phyloP scores from a whole-genome alignment of 208 protist genomes.

The Endotrypanum monterogeii region DNA sequence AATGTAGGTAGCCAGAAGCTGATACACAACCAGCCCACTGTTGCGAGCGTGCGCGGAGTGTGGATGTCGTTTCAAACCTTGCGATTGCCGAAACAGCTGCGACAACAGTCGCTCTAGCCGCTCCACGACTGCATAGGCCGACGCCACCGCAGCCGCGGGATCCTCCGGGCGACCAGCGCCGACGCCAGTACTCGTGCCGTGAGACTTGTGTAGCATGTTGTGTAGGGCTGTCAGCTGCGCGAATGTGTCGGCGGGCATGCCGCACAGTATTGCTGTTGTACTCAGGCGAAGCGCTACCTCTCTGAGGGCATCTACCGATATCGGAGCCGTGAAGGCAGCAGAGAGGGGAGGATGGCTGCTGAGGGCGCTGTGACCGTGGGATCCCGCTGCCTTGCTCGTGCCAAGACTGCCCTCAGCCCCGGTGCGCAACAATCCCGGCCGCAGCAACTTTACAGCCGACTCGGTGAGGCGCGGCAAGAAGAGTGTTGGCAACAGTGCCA shows the following conservation, averaged over 20 bases:
- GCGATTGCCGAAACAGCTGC: slow-evolving; percentile 32
- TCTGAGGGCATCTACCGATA: slow-evolving; percentile 23
- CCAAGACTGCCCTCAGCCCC: background rate
- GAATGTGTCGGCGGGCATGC: slow-evolving; percentile 41
- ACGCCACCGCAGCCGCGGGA: slow-evolving; percentile 2
- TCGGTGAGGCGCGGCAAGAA: slow-evolving; percentile 52
- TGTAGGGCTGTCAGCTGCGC: slow-evolving; percentile 69
- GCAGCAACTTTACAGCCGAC: slow-evolving; percentile 15
- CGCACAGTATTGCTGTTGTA: slow-evolving; percentile 35
- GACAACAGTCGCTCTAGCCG: slow-evolving; percentile 54
- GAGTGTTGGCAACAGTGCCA: slow-evolving; percentile 43
- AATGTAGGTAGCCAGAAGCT: slow-evolving; percentile 64
- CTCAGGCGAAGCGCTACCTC: slow-evolving; percentile 43
- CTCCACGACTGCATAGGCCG: slow-evolving; percentile 43
- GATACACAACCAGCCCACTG: slow-evolving; percentile 49
- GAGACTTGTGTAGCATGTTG: slow-evolving; percentile 40
- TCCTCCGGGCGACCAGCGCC: background rate
- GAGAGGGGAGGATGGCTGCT: background rate
- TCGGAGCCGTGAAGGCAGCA: background rate
- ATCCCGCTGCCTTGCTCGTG: background rate
- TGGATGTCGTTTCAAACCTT: slow-evolving; percentile 38
- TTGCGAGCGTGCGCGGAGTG: slow-evolving; percentile 44
- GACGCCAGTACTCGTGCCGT: background rate
- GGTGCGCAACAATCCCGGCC: background rate
- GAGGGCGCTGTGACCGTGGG: background rate